phyloP scores from a whole-genome alignment of 371 early-diverging fungal species.

The Smittium culicis region DNA sequence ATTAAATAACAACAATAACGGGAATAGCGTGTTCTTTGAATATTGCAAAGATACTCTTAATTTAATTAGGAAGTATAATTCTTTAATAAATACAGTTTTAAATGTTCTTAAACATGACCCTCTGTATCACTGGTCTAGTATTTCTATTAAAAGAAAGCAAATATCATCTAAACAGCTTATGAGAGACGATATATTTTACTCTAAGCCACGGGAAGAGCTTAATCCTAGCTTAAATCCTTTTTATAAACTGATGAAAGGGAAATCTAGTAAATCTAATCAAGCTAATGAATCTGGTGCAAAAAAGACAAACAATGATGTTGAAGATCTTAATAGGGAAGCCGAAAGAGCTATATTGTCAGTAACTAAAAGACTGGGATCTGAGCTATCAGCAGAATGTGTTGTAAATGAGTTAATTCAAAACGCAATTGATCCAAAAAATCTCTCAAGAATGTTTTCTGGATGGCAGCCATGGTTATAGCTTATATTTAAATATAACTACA shows the following conservation, averaged over 20 bases:
- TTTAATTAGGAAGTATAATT: not conserved
- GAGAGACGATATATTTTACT: not conserved
- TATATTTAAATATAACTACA: not conserved
- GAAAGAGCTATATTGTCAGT: constrained; percentile 46
- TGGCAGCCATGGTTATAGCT: constrained; percentile 33
- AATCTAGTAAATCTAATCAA: not conserved
- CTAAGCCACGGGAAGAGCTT: not conserved
- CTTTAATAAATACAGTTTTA: constrained; percentile 54
- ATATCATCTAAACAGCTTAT: not conserved
- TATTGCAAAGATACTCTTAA: not conserved
- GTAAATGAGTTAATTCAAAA: constrained; percentile 43
- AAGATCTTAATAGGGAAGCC: constrained; percentile 40
- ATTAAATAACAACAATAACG: constrained; percentile 21
- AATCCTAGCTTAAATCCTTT: not conserved
- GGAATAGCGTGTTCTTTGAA: not conserved
- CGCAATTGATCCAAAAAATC: constrained; percentile 34
- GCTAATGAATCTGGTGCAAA: not conserved
- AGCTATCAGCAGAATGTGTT: constrained; percentile 41
- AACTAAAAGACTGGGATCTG: constrained; percentile 32
- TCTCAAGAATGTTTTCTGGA: constrained; percentile 45
- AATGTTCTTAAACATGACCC: constrained; percentile 94
- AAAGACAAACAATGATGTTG: not conserved
- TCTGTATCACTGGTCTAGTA: constrained; percentile 50
- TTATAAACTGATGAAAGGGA: not conserved
- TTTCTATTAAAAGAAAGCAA: not conserved